Evolutionary conservation across 1,284 basidiomycete species (phyloP).

Genomic region (Jaminaea rosea): DNA sequence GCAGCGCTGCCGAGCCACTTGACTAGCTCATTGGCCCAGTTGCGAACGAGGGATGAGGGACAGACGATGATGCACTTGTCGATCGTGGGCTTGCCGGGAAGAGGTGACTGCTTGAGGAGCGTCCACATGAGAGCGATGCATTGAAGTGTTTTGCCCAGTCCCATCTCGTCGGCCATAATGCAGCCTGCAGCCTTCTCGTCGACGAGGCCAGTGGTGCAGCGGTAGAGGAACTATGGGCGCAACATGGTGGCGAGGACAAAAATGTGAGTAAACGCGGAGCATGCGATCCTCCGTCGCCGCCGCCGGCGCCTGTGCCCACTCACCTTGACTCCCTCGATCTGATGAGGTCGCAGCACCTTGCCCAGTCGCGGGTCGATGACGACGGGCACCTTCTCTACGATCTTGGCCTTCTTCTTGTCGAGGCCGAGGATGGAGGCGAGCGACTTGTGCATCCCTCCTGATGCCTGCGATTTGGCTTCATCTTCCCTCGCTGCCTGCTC

Average conservation of each 20-base stretch:
- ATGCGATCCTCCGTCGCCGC: not conserved
- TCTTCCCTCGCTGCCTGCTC: not conserved
- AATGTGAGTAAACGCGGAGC: not conserved
- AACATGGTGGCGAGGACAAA: not conserved
- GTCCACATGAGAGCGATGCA: slow-evolving; percentile 96
- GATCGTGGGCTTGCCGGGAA: slow-evolving; percentile 72
- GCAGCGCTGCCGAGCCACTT: slow-evolving; percentile 46
- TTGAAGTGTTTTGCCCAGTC: slow-evolving; percentile 76
- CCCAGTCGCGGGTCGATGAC: slow-evolving; percentile 84
- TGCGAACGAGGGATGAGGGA: slow-evolving; percentile 89
- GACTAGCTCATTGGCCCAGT: slow-evolving; percentile 97
- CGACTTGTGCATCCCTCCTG: slow-evolving; percentile 72
- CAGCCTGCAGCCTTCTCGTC: slow-evolving; percentile 89
- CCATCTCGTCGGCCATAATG: slow-evolving; percentile 99
- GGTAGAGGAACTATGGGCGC: slow-evolving; percentile 71
- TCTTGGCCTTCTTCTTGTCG: slow-evolving; percentile 32
- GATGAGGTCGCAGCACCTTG: slow-evolving; percentile 52
- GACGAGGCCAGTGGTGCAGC: slow-evolving; percentile 86
- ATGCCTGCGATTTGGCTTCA: not conserved
- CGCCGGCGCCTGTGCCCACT: not conserved
- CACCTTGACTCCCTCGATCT: slow-evolving; percentile 64
- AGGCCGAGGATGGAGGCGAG: slow-evolving; percentile 70
- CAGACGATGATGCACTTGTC: slow-evolving; percentile 98
- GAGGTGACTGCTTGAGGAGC: slow-evolving; percentile 88
- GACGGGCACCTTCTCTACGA: slow-evolving; percentile 73